Percentiles rank a stretch among this genome's conserved stretches.
phyloP scores from a whole-genome alignment of 768 basidiomycete species.

The Pilatotrama ljubarskyi region DNA sequence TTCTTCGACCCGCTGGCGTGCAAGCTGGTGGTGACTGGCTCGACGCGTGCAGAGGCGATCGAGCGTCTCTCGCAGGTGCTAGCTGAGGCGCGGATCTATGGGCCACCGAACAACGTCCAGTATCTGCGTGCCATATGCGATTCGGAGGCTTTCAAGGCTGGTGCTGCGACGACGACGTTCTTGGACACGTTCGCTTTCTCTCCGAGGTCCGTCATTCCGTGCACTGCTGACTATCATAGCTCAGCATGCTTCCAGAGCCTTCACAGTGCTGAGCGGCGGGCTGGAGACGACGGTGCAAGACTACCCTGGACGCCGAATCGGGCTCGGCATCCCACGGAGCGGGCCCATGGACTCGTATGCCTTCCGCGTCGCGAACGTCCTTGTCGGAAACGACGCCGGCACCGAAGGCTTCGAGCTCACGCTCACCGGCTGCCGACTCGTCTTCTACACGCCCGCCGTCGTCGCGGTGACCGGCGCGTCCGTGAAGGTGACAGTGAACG shows the following conservation, averaged over 20 bases:
- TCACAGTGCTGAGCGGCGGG: slow-evolving; percentile 56
- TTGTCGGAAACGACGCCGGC: slow-evolving; percentile 52
- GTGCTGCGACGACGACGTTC: slow-evolving; percentile 50
- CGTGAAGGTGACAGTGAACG: slow-evolving; percentile 45
- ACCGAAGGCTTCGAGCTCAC: slow-evolving; percentile 59
- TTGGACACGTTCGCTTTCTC: slow-evolving; percentile 44
- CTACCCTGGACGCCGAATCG: slow-evolving; percentile 51
- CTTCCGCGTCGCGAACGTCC: slow-evolving; percentile 54
- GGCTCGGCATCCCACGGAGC: slow-evolving; percentile 59
- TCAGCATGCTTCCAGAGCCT: slow-evolving; percentile 34
- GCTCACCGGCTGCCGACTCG: slow-evolving; percentile 46
- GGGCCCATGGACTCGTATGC: slow-evolving; percentile 67
- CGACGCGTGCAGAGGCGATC: slow-evolving; percentile 47
- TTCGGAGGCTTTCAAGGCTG: slow-evolving; percentile 40
- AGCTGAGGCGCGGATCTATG: slow-evolving; percentile 43
- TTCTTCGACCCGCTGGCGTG: slow-evolving; percentile 60
- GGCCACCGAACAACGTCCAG: slow-evolving; percentile 61
- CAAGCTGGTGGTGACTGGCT: slow-evolving; percentile 58
- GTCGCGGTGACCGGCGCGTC: slow-evolving; percentile 58
- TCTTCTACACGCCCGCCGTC: slow-evolving; percentile 50
- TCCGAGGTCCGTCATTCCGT: slow-evolving; percentile 37
- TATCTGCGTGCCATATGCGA: slow-evolving; percentile 49
- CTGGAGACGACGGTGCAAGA: slow-evolving; percentile 62
- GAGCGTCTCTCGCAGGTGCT: slow-evolving; percentile 43
- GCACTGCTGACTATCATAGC: background rate